Evolutionary conservation across 2,329 filamentous ascomycete species (phyloP), one percentile per base, ranked within the genome.

Genomic region (Ascochyta viciae-villosae): DNA sequence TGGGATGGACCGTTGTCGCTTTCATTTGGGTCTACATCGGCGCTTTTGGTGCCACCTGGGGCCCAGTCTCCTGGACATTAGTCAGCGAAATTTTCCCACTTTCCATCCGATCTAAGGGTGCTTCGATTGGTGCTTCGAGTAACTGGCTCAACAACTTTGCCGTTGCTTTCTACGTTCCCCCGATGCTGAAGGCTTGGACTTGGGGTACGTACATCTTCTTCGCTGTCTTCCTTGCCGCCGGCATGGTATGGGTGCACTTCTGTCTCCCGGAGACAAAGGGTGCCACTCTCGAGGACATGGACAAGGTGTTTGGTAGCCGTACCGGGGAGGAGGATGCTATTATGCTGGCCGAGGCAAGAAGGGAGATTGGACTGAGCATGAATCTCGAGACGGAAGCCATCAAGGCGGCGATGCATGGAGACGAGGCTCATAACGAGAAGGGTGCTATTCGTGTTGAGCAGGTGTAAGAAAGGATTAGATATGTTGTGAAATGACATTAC

Each of bases 161-260:
- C 27, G 72, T 78, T 26, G 73, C 67, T 6, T 67, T 75, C 51
- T 67, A 66, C 48, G 70, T 70, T 22, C 73, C 72, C 7, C 62
- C 66, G 9, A 76, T 76, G 73, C 62, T 76, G 6, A 63, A 62
- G 24, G 50, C 57, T 10, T 71, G 73, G 66, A 63, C 64, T 2
- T 76, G 68, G 52, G 74, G 74, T 7, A 76, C 74, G 1, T 77
- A 74, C 48, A 75, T 76, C 35, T 76, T 77, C 67, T 77, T 77
- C 55, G 71, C 70, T 19, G 65, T 63, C 6, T 71, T 73, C 57
- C 59, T 67, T 22, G 62, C 63, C 13, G 51, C 44, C 10, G 65
- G 64, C 13, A 65, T 70, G 50, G 59, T 65, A 3, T 69, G 66
- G 63, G 63, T 68, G 6, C 60, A 64, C 39, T 71, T 72, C 52